Conservation (phyloP, 2,329 filamentous ascomycete genomes). For the Exophiala sideris region DNA sequence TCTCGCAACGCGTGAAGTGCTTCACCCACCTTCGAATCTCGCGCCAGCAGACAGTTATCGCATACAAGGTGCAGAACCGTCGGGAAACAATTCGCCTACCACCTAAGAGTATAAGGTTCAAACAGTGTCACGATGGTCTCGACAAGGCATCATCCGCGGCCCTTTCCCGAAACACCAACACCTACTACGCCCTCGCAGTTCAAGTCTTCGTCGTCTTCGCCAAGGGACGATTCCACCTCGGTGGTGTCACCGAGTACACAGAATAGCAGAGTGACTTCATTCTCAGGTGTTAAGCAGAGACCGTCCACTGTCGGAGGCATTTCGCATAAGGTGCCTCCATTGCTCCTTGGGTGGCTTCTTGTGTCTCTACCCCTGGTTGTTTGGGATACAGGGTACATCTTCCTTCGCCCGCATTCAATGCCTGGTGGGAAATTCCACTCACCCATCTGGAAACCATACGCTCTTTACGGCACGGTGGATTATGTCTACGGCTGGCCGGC, state of each 20-base stretch:
- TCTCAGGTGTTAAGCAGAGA: conserved; percentile 6
- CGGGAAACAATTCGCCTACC: not conserved
- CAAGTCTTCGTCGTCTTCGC: conserved; percentile 14
- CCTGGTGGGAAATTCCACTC: conserved; percentile 68
- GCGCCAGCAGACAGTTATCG: not conserved
- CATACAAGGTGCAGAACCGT: not conserved
- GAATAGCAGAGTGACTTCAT: conserved; percentile 29
- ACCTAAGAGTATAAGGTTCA: conserved; percentile 4
- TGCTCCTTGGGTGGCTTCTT: conserved; percentile 67
- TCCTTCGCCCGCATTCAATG: conserved; percentile 79
- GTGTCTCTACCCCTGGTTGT: conserved; percentile 72
- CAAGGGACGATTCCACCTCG: conserved; percentile 1
- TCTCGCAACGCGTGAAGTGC: no score
- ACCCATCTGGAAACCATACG: conserved; percentile 73
- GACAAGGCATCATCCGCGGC: conserved; percentile 53
- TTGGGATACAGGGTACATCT: conserved; percentile 78
- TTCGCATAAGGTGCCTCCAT: conserved; percentile 59
- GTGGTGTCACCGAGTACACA: not conserved
- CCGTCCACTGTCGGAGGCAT: conserved; percentile 35
- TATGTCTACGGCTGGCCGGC: conserved; percentile 77
- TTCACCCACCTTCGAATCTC: no score
- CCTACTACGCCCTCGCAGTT: conserved; percentile 24
- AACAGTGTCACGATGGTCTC: conserved; percentile 48
- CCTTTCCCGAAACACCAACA: conserved; percentile 41
- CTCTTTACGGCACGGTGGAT: conserved; percentile 75